Evolutionary conservation across 2,329 filamentous ascomycete species (phyloP).

Genomic region (Cladophialophora bantiana): DNA sequence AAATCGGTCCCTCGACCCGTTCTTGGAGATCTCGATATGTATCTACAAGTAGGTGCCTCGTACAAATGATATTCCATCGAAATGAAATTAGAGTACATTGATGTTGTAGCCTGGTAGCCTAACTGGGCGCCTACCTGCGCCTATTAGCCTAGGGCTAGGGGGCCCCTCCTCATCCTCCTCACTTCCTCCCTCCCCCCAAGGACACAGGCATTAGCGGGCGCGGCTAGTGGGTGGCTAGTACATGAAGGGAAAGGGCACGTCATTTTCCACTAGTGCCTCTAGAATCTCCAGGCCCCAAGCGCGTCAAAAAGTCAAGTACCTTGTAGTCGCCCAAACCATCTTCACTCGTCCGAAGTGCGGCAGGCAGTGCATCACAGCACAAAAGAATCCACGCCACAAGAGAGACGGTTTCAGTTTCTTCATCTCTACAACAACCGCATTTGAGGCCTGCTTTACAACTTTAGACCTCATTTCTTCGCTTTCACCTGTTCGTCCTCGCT

Average conservation of each 20-base stretch:
- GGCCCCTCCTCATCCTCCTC: background rate
- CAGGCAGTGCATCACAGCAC: slow-evolving; percentile 14
- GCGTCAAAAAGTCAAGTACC: slow-evolving; percentile 17
- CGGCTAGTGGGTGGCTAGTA: slow-evolving; percentile 4
- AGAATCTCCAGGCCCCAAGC: slow-evolving; percentile 15
- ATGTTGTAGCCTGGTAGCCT: background rate
- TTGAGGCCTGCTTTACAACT: slow-evolving; percentile 4
- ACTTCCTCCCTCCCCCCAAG: background rate
- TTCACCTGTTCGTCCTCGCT: slow-evolving; percentile 9
- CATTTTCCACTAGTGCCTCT: slow-evolving; percentile 10
- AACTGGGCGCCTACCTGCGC: background rate
- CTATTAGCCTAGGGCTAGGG: background rate
- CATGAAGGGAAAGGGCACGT: slow-evolving; percentile 15
- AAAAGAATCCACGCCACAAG: slow-evolving; percentile 20
- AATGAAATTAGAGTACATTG: background rate
- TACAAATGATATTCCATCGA: background rate
- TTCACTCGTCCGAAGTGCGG: slow-evolving; percentile 5
- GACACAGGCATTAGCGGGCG: background rate
- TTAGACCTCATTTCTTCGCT: background rate
- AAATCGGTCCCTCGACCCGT: too few species aligned
- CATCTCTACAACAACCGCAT: slow-evolving; percentile 7
- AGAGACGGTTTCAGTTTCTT: slow-evolving; percentile 14
- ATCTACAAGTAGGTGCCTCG: too few species aligned
- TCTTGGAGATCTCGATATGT: too few species aligned
- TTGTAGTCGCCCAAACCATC: slow-evolving; percentile 7